Evolutionary conservation across 495 filamentous ascomycete genomes (phyloP), one percentile per base, ranked within the genome.

Genomic region (Recurvomyces mirabilis): DNA sequence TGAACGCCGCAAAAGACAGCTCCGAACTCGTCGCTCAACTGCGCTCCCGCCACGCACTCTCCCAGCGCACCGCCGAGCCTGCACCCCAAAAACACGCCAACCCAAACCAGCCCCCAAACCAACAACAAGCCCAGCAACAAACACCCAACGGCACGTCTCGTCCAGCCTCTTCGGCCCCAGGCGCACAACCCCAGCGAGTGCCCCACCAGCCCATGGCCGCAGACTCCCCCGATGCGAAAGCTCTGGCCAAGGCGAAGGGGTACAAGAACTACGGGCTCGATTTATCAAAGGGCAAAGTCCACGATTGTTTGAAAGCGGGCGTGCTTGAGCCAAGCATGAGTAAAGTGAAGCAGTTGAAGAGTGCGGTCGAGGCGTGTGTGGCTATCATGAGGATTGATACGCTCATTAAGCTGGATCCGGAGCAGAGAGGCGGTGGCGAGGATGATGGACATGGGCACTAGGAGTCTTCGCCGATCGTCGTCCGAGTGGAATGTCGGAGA

Each of bases 321-420:
- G 88, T 96, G 60, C 59, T 96, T 61, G 91, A 99, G 69, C 91
- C 91, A 22, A 89, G 82, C 65, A 89, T 99, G 74, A 94, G 89
- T 73, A 99, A 99, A 75, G 74, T 99, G 55, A 82, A 86, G 68
- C 89, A 94, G 71, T 68, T 99, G 55, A 99, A 99, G 81, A 87
- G 82, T 70, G 93, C 93, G 38, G 91, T 96, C 41, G 91, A 99
- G 70, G 91, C 91, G 46, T 96, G 93, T 65, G 94, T 99, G 66
- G 81, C 87, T 58, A 94, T 99, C 61, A 95, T 99, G 93, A 78
- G 91, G 57, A 99, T 99, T 59, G 91, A 99, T 70, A 99, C 91
- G 49, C 74, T 99, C 68, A 96, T 99, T 65, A 94, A 93, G 70
- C 67, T 99, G 66, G 91, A 99, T 75, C 87, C 86, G 41, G 87